A percentile compares a stretch with the other conserved stretches of the same genome.
These are phyloP conservation scores for Chamaecyparis obtusa DNA, from an alignment of 75 land plant genomes.

Conservation along the genomic window DNA sequence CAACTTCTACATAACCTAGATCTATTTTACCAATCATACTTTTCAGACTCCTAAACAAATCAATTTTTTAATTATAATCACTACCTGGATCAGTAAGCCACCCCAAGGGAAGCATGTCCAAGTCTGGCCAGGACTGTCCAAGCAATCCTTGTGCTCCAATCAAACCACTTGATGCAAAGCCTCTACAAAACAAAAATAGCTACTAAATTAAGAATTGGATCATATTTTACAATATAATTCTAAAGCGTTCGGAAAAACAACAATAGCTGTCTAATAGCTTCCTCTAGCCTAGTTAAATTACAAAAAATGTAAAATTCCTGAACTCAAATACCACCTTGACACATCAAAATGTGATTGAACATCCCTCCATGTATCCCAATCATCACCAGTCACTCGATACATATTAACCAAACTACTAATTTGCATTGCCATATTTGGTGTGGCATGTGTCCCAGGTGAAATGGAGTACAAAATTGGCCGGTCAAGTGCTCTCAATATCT, in stretches of 20 bases:
- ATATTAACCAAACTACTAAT: slow-evolving; percentile 28
- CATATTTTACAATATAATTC: neutral
- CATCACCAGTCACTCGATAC: slow-evolving; percentile 49
- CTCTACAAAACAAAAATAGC: slow-evolving; percentile 36
- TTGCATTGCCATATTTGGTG: slow-evolving; percentile 27
- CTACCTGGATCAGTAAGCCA: slow-evolving; percentile 91
- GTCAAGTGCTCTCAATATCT: slow-evolving; percentile 8
- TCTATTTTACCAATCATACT: neutral
- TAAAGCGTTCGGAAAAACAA: neutral
- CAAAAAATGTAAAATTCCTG: neutral
- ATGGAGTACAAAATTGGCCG: slow-evolving; percentile 48
- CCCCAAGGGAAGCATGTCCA: slow-evolving; percentile 97
- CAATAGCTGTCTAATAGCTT: neutral
- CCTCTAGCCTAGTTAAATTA: neutral
- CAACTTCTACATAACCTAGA: neutral
- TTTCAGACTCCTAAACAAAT: neutral
- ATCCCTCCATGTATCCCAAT: slow-evolving; percentile 49
- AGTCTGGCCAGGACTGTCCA: slow-evolving; percentile 96
- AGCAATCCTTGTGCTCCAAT: slow-evolving; percentile 67
- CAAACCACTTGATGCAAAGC: slow-evolving; percentile 67
- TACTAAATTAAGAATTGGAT: neutral
- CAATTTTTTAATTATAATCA: neutral
- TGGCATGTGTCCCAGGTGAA: slow-evolving; percentile 50
- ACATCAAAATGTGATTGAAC: slow-evolving; percentile 45
- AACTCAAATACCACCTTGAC: slow-evolving; percentile 24